Base-by-base conservation (phyloP, 495 filamentous ascomycete genomes). In the Xylaria longipes region DNA sequence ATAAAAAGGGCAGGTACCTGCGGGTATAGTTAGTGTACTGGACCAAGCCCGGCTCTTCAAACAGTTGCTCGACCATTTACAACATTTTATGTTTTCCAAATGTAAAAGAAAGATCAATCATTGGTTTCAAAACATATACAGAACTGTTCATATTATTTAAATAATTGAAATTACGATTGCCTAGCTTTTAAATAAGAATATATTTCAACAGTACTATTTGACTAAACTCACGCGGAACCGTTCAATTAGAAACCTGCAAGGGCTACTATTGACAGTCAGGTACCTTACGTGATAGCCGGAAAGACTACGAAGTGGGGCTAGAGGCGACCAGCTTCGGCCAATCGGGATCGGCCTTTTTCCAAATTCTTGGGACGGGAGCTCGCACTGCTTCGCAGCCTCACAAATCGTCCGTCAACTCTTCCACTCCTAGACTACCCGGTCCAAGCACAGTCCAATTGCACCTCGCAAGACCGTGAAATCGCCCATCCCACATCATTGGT, bases 241-340 rank as follows among this genome's bases (percentile, higher is more conserved):
- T n/a, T 8, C 39, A 8, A 12, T 41, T 41, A 41, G 39, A 41
- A 41, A 41, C 9, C 5, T 41, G 9, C 9, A 41, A 12, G 5
- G 9, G 39, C 39, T 41, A 41, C 39, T 41, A 8, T 8, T 41
- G n/a, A 41, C 39, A 12, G 39, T 41, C 1, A 12, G 39, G 39
- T 41, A 41, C 39, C 39, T 41, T 50, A 15, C 5, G 17, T 8
- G n/a, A 9, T 11, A 41, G 25, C 14, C 46, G 12, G 22, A 56
- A 52, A 37, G 31, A 17, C 33, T 2, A 43, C 17, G 2, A n/a
- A 7, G 57, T 62, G 68, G 68, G 57, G 27, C 15, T 17, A 31
- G 29, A 71, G 69, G 67, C 35, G 67, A 69, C 68, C 76, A 83
- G 81, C 80, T 83, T 79, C 46, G 73, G 67, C 82, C 82, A 85